Percentiles rank a stretch among this genome's conserved stretches.
Conservation (phyloP, 768 basidiomycete genomes). For the Lentinula raphanica region DNA sequence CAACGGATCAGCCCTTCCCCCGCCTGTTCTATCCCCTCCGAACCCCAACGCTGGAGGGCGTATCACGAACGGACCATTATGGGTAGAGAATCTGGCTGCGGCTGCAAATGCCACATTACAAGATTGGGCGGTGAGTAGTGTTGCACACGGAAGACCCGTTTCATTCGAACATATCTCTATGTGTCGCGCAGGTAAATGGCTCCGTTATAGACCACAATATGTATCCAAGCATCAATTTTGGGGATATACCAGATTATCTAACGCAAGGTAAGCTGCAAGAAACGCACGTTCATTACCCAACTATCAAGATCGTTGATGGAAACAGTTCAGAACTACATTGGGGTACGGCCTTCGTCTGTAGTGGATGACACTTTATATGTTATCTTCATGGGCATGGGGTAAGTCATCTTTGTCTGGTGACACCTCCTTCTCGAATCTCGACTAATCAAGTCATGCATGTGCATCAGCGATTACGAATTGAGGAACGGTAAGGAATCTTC, state of each 20-base stretch:
- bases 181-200: slow-evolving; percentile 16
- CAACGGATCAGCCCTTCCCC: slow-evolving; percentile 37
- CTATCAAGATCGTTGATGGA: neutral
- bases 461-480: slow-evolving; percentile 33
- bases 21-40: slow-evolving; percentile 37
- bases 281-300: too few relatives aligned
- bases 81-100: slow-evolving; percentile 43
- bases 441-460: neutral
- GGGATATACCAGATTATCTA: slow-evolving; percentile 17
- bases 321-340: slow-evolving; percentile 10
- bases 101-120: slow-evolving; percentile 34
- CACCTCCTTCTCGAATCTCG: neutral
- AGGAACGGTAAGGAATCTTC: slow-evolving; percentile 23
- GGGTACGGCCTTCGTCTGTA: slow-evolving; percentile 21
- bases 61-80: slow-evolving; percentile 44
- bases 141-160: too few relatives aligned
- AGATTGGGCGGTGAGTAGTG: slow-evolving; percentile 43
- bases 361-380: slow-evolving; percentile 43
- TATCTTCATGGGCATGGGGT: slow-evolving; percentile 52
- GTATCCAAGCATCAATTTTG: slow-evolving; percentile 15
- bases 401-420: slow-evolving; percentile 12
- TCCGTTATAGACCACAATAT: slow-evolving; percentile 23
- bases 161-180: neutral
- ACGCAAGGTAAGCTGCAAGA: slow-evolving; percentile 24
- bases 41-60: slow-evolving; percentile 45